Evolutionary conservation across 768 basidiomycete species (phyloP).

Genomic region (Lactarius tabidus): DNA sequence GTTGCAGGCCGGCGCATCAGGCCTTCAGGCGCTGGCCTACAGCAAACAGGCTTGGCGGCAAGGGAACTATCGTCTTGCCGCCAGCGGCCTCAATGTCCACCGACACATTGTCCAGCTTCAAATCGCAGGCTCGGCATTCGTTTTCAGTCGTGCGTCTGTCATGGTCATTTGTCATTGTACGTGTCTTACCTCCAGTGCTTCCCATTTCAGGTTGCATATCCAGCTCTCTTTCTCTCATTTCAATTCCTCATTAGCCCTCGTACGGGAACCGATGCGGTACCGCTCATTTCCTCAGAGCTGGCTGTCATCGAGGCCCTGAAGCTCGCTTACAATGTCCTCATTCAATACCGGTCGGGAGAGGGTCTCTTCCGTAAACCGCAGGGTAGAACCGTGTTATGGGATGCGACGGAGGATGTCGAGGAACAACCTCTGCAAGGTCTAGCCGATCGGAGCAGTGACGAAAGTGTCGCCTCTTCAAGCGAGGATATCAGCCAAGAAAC

Average conservation of each 20-base stretch:
- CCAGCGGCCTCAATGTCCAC: slow-evolving; percentile 4
- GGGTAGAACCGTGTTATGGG: slow-evolving; percentile 4
- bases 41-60: neutral
- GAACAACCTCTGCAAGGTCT: slow-evolving; percentile 15
- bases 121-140: slow-evolving; percentile 10
- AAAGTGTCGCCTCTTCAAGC: neutral
- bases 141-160: slow-evolving; percentile 10
- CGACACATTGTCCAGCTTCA: slow-evolving; percentile 1
- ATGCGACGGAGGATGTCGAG: slow-evolving; percentile 10
- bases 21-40: neutral
- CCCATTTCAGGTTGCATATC: slow-evolving; percentile 11
- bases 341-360: slow-evolving; percentile 2
- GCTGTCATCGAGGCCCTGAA: slow-evolving; percentile 23
- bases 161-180: neutral
- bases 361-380: neutral
- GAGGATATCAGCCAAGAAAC: neutral
- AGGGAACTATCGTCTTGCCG: neutral
- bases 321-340: slow-evolving; percentile 7
- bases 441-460: neutral
- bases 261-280: neutral
- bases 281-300: slow-evolving; percentile 8
- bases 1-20: neutral
- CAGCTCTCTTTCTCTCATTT: slow-evolving; percentile 14
- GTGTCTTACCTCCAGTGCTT: neutral
- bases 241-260: slow-evolving; percentile 2